A percentile compares a stretch with the other conserved stretches of the same genome.
These are phyloP conservation scores for Rubia balearica DNA, from an alignment of 305 asterid species.

Conservation along the genomic window DNA sequence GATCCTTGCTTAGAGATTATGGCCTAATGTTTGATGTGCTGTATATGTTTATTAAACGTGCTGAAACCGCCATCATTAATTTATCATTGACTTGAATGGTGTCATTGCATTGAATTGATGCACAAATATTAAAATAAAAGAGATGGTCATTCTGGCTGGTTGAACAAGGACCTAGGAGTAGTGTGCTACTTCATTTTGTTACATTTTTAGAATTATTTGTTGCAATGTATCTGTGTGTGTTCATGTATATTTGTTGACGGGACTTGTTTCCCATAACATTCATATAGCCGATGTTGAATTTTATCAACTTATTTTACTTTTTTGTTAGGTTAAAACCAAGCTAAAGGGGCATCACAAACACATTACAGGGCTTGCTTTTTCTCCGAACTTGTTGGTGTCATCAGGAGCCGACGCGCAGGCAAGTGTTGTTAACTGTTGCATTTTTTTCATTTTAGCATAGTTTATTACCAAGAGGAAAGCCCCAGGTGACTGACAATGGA, in stretches of 20 bases:
- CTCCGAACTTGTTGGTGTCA: conserved; percentile 80
- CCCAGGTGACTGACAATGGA: background rate
- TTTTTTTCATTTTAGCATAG: background rate
- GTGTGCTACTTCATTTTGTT: background rate
- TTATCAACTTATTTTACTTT: conserved; percentile 1
- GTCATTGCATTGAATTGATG: no score
- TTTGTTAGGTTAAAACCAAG: conserved; percentile 73
- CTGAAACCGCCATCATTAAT: background rate
- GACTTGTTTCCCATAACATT: background rate
- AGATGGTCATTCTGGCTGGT: no score
- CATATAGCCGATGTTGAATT: background rate
- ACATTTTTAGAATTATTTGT: background rate
- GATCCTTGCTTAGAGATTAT: background rate
- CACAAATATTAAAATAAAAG: no score
- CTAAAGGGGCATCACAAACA: conserved; percentile 96
- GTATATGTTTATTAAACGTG: background rate
- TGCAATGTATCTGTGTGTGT: background rate
- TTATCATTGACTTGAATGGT: no score
- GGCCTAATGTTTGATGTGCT: background rate
- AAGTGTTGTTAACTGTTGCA: conserved; percentile 22
- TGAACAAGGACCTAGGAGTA: background rate
- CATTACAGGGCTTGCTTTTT: conserved; percentile 93
- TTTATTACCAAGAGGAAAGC: background rate
- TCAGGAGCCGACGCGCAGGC: conserved; percentile 99
- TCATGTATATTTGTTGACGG: background rate